phyloP scores from a whole-genome alignment of 164 flowering plant genomes.

The Brasenia schreberi region DNA sequence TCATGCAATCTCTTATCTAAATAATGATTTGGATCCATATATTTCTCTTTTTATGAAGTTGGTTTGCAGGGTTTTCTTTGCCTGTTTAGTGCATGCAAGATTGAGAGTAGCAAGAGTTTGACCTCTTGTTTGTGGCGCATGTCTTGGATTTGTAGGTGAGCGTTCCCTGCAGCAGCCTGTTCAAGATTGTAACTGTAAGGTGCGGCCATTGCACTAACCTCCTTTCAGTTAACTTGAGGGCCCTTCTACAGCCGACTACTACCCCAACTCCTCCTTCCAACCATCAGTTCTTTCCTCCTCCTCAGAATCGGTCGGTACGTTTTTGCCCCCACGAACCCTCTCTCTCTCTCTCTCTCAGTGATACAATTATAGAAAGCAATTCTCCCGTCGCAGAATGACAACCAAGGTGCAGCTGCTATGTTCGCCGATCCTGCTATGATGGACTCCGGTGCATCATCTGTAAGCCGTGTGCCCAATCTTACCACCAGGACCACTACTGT shows the following conservation, averaged over 20 bases:
- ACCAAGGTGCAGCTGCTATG: not conserved
- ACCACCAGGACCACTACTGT: not conserved
- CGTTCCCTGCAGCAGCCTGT: conserved; percentile 80
- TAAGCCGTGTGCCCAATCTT: not conserved
- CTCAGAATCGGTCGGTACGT: too few relatives aligned
- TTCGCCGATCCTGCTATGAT: not conserved
- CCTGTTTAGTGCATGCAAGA: not conserved
- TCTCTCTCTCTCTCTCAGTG: not conserved
- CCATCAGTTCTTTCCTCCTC: conserved; percentile 27
- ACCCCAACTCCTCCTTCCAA: conserved; percentile 36
- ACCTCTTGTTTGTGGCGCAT: not conserved
- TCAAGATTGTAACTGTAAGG: conserved; percentile 90
- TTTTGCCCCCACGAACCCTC: not conserved
- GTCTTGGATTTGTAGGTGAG: conserved; percentile 42
- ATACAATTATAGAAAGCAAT: not conserved
- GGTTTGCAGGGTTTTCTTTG: too few relatives aligned
- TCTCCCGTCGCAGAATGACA: not conserved
- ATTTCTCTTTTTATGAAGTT: too few relatives aligned
- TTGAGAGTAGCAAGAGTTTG: not conserved
- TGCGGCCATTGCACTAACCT: conserved; percentile 97
- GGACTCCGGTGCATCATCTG: not conserved
- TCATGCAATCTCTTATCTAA: not conserved
- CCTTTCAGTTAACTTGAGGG: conserved; percentile 82
- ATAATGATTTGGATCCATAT: too few relatives aligned
- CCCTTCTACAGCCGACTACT: conserved; percentile 33